These are phyloP conservation scores for Amphibolis antarctica DNA, from an alignment of 106 monocot genomes.

Conservation along the genomic window DNA sequence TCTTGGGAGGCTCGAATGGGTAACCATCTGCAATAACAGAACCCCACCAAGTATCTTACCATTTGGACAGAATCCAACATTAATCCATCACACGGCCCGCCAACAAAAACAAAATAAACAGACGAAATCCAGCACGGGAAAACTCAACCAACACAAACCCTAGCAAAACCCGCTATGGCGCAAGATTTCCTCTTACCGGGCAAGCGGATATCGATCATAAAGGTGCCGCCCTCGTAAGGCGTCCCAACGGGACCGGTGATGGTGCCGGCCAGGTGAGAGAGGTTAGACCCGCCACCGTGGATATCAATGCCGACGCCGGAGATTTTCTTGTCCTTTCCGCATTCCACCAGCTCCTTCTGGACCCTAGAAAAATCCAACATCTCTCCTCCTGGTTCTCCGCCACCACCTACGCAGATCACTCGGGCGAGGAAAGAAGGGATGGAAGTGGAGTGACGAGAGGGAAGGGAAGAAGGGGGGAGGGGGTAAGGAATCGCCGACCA, in stretches of 20 bases:
- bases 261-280: constrained; percentile 71
- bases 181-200: constrained; percentile 24
- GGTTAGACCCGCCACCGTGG: constrained; percentile 27
- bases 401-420: background rate
- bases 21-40: constrained; percentile 67
- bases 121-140: background rate
- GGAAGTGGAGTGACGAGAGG: background rate
- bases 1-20: constrained; percentile 98
- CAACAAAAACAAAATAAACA: background rate
- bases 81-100: background rate
- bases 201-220: constrained; percentile 74
- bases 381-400: constrained; percentile 3
- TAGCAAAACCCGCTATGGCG: background rate
- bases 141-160: background rate
- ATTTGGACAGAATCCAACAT: background rate
- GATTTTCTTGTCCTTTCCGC: constrained; percentile 52
- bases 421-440: background rate
- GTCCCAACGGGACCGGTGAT: constrained; percentile 73
- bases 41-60: background rate
- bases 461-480: background rate
- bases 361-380: constrained; percentile 87
- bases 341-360: constrained; percentile 87
- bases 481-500: background rate
- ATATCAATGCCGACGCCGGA: constrained; percentile 69
- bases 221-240: constrained; percentile 90